Conservation (phyloP, 148 eudicot species). For the Silene uniflora region DNA sequence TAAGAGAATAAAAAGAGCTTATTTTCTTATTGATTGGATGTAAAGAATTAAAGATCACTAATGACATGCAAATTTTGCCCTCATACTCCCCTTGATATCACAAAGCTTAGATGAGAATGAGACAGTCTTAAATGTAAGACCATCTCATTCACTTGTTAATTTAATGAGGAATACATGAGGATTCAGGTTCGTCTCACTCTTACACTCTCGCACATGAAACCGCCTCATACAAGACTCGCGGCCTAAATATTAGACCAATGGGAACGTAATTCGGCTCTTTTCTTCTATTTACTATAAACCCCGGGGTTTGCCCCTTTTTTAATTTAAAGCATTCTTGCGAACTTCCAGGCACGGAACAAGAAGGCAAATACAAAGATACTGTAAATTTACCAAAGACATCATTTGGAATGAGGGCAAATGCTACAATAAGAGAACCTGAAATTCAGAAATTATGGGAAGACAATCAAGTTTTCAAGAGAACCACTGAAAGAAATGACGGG, state of each 20-base stretch:
- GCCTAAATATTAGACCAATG: not conserved
- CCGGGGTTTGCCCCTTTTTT: not conserved
- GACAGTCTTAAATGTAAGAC: no score
- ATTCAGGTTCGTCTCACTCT: no score
- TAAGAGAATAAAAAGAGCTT: no score
- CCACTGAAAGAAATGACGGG: constrained; percentile 65
- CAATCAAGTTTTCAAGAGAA: constrained; percentile 71
- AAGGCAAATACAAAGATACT: constrained; percentile 89
- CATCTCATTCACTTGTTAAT: no score
- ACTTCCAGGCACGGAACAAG: constrained; percentile 55
- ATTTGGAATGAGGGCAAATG: constrained; percentile 94
- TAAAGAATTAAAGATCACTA: not conserved
- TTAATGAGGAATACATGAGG: no score
- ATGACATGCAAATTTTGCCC: not conserved
- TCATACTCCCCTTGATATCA: not conserved
- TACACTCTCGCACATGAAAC: no score
- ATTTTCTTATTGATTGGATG: not conserved
- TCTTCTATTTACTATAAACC: not conserved
- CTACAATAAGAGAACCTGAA: constrained; percentile 89
- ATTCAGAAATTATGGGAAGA: constrained; percentile 98
- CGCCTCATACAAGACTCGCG: no score
- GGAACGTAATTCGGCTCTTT: not conserved
- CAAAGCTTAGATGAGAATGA: no score
- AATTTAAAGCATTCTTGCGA: constrained; percentile 7
- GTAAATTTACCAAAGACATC: constrained; percentile 87